Evolutionary conservation across 495 filamentous ascomycete species (phyloP), one percentile per base, ranked within the genome.

Genomic region (Parathielavia hyrcaniae): DNA sequence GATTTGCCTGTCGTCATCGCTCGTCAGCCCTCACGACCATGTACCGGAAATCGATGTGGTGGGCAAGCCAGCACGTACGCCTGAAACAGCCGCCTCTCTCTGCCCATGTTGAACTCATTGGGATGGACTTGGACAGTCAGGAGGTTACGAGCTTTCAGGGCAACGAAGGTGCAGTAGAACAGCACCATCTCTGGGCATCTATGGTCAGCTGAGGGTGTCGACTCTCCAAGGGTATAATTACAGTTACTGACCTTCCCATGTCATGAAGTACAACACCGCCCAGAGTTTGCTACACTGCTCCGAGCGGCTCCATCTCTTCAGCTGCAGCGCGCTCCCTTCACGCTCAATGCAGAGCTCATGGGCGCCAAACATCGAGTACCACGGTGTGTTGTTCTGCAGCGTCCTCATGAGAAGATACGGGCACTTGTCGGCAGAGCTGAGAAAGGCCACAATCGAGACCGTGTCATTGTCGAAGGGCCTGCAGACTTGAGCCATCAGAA

Each of bases 111-210:
- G 64, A 80, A 83, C 63, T 91, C 86, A 20, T 74, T 70, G 5
- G 83, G 77, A 23, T 72, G 68, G 23, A 77, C 60, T 22, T 79
- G 75, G 1, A 77, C 73, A 2, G 75, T 81, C 54, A 76, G 71
- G 23, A 66, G 67, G 62, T 89, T 88, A 49, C 88, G 82, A 14
- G 82, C 78, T 65, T 89, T 89, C 56, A 95, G 77, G 0, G 86
- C 84, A 26, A 88, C 71, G 63, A 92, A 88, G 0, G 85, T 82
- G 69, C 81, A 86, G 68, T 86, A 88, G 68, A 95, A 93, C 1
- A 89, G 73, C 13, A 90, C 87, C 83, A 95, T 83, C 58, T 80
- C 77, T 79, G 40, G 23, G 1, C 20, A 16, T 30, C 26, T 30
- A 30, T 5, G 4, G 26, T 55, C 17, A 50, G 45, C 36, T 22